These are phyloP conservation scores for Pythium coloratum DNA, from an alignment of 352 stramenopile species.

Conservation along the genomic window DNA sequence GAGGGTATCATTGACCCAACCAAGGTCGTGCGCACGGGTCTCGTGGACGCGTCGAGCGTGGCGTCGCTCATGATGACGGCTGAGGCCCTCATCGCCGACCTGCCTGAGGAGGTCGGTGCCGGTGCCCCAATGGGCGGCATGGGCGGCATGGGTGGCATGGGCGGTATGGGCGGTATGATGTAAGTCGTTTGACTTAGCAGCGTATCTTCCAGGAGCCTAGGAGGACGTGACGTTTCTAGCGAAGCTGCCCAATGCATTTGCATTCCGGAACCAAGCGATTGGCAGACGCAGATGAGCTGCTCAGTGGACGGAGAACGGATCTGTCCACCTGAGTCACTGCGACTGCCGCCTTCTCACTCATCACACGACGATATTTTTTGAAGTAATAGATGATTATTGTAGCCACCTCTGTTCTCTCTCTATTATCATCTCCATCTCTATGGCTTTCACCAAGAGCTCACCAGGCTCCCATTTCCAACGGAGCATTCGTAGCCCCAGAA, in stretches of 20 bases:
- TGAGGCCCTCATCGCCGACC: constrained; percentile 97
- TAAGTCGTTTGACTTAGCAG: constrained; percentile 35
- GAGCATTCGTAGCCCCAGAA: not conserved
- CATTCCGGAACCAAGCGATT: not conserved
- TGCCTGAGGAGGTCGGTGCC: constrained; percentile 87
- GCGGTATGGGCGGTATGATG: constrained; percentile 86
- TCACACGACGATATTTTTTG: constrained; percentile 27
- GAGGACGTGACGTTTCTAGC: not conserved
- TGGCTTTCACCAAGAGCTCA: not conserved
- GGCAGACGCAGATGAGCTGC: not conserved
- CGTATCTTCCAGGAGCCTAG: constrained; percentile 5
- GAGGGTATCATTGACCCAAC: constrained; percentile 98
- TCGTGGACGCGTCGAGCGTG: constrained; percentile 98
- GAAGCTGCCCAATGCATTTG: not conserved
- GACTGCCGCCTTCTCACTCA: constrained; percentile 9
- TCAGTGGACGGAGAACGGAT: not conserved
- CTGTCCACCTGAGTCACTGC: not conserved
- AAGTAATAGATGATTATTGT: constrained; percentile 56
- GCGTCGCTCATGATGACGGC: constrained; percentile 99
- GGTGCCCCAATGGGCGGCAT: constrained; percentile 74
- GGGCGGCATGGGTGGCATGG: constrained; percentile 74
- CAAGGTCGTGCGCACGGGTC: constrained; percentile 98
- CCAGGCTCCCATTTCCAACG: not conserved
- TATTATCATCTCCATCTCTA: not conserved
- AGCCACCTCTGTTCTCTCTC: constrained; percentile 10